phyloP scores from a whole-genome alignment of 2,329 filamentous ascomycete species.

The Neofusicoccum ribis region DNA sequence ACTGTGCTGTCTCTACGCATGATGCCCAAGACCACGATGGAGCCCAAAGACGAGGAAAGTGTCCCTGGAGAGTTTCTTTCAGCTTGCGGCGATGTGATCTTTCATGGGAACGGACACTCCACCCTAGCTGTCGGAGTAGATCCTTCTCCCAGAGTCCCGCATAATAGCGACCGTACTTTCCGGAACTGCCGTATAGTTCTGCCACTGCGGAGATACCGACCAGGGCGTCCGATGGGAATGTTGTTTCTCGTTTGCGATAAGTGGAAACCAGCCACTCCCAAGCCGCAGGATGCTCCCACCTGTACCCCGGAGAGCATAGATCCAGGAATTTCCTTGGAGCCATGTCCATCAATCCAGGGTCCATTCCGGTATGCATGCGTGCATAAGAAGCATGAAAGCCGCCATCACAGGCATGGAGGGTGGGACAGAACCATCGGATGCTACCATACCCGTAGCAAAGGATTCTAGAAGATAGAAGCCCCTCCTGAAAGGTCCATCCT shows the following conservation, averaged over 20 bases:
- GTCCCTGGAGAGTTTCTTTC: no score
- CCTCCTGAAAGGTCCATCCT: slow-evolving; percentile 20
- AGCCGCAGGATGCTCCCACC: neutral
- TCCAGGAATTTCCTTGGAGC: no score
- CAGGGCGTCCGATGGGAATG: neutral
- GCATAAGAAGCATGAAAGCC: neutral
- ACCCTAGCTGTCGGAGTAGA: neutral
- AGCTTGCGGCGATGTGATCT: neutral
- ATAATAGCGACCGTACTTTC: neutral
- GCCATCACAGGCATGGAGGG: neutral
- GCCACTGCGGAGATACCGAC: slow-evolving; percentile 3
- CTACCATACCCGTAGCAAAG: slow-evolving; percentile 2
- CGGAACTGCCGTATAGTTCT: neutral
- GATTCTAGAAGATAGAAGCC: slow-evolving; percentile 11
- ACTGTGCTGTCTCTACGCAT: neutral
- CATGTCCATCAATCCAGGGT: neutral
- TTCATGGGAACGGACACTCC: neutral
- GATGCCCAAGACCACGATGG: neutral
- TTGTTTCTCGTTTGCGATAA: neutral
- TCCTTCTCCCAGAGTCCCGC: slow-evolving; percentile 7
- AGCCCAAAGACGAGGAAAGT: neutral
- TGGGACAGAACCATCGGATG: slow-evolving; percentile 14
- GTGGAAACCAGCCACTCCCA: neutral
- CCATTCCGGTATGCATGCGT: neutral
- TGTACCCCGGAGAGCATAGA: no score